Evolutionary conservation across 805 yeast species (phyloP).

Genomic region (Metschnikowia gelsemii): DNA sequence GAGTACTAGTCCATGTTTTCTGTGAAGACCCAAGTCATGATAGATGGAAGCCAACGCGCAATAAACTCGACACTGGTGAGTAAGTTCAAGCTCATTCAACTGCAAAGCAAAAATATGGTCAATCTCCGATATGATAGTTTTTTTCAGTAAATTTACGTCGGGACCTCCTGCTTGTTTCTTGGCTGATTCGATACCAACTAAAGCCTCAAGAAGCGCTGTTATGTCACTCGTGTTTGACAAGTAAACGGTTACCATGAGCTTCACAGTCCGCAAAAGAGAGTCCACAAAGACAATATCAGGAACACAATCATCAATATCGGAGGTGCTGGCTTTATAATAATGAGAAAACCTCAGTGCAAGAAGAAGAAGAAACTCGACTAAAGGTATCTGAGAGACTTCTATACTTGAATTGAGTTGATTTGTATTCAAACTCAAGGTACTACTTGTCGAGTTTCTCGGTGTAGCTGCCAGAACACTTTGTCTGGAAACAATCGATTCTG

Average conservation of each 20-base stretch:
- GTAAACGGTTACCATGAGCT: constrained; percentile 55
- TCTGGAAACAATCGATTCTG: constrained; percentile 22
- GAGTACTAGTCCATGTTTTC: constrained; percentile 71
- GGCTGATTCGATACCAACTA: constrained; percentile 31
- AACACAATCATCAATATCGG: constrained; percentile 67
- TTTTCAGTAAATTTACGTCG: constrained; percentile 23
- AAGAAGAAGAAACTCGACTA: constrained; percentile 35
- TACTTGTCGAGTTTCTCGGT: constrained; percentile 36
- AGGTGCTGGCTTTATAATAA: constrained; percentile 45
- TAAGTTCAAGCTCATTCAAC: constrained; percentile 33
- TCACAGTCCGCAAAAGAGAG: constrained; percentile 59
- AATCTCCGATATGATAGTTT: constrained; percentile 44
- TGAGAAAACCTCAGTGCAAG: constrained; percentile 29
- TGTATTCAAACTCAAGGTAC: constrained; percentile 25
- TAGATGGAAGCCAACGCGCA: constrained; percentile 66
- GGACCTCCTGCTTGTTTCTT: background rate
- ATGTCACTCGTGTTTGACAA: constrained; percentile 46
- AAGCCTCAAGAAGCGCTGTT: constrained; percentile 38
- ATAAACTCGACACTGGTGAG: constrained; percentile 61
- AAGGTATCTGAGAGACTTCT: constrained; percentile 29
- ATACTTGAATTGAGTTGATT: constrained; percentile 27
- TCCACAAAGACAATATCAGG: constrained; percentile 83
- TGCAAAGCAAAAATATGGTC: constrained; percentile 38
- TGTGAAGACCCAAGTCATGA: constrained; percentile 53
- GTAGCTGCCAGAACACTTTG: constrained; percentile 21